Base-by-base conservation (phyloP, 108 stramenopile species). In the Conticribra weissflogii region DNA sequence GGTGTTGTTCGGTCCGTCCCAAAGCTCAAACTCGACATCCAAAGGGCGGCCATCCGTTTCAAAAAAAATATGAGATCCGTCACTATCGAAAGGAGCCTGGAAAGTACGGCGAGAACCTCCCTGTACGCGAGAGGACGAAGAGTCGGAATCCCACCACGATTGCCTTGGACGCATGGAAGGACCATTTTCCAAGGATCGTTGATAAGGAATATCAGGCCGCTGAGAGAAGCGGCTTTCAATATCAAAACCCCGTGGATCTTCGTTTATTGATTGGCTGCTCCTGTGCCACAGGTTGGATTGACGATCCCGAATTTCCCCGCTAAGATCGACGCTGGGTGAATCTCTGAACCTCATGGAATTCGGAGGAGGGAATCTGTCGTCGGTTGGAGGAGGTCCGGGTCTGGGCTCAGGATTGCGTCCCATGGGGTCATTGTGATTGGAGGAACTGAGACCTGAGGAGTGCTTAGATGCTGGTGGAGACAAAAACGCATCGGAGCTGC, bases 1-100 rank as follows among this genome's bases (percentile, higher is more conserved):
- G 22, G 83, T 78, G 50, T 84, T 82, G 55, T 84, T 71, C 9
- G 83, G 83, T 36, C 83, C 83, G 21, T 84, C 76, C 81, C 78
- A 82, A 0, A 84, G 34, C 29, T 84, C 71, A 45, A 84, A 45
- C 31, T 72, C 60, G 7, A 72, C 71, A 52, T 74, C 59, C 7
- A 84, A 25, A 0, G 83, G 83, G 21, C 79, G 48, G 3, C 77
- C 81, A 28, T 84, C 81, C 4, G 71, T 78, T 49, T 79, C 69
- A 16, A 84, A 51, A 27, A 76, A 70, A 15, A 76, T 48, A 44
- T 73, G 78, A 0, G 72, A 73, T 45, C 31, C 22, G 14, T 66
- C 66, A 2, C 72, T 47, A 58, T 69, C 41, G 52, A 59, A 34
- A 7, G 78, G 72, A 8, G 68, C 55, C 2, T 47, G 4, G 34